phyloP scores from a whole-genome alignment of 257 asterid genomes.

The Salvia rosmarinus region DNA sequence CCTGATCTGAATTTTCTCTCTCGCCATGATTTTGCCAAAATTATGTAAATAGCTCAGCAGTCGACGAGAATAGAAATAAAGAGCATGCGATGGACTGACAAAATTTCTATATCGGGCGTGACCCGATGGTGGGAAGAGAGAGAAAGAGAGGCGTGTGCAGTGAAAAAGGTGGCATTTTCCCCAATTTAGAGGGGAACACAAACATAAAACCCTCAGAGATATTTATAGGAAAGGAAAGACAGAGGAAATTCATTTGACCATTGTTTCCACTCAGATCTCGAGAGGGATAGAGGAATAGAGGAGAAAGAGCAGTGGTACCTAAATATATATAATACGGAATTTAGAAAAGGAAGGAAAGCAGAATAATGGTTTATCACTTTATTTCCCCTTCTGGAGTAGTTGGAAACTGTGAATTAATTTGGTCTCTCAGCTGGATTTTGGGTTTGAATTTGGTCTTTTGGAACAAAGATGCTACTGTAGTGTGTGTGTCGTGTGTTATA shows the following conservation, averaged over 20 bases:
- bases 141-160: background rate
- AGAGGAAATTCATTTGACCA: slow-evolving; percentile 36
- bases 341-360: no score
- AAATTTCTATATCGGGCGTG: background rate
- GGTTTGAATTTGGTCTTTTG: background rate
- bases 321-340: no score
- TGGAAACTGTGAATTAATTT: background rate
- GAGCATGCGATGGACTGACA: slow-evolving; percentile 32
- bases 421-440: background rate
- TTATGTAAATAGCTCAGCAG: background rate
- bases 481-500: background rate
- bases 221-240: slow-evolving; percentile 2
- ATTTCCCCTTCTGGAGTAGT: background rate
- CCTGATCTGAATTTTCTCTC: slow-evolving; percentile 82
- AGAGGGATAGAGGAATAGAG: background rate
- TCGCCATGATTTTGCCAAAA: slow-evolving; percentile 48
- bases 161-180: slow-evolving; percentile 41
- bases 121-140: background rate
- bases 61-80: slow-evolving; percentile 15
- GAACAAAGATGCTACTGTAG: slow-evolving; percentile 9
- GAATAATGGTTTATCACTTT: background rate
- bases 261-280: slow-evolving; percentile 38
- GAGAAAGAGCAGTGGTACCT: no score
- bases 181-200: slow-evolving; percentile 41
- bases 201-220: slow-evolving; percentile 27